phyloP scores from a whole-genome alignment of 2,329 filamentous ascomycete genomes.

The Trichophyton benhamiae region DNA sequence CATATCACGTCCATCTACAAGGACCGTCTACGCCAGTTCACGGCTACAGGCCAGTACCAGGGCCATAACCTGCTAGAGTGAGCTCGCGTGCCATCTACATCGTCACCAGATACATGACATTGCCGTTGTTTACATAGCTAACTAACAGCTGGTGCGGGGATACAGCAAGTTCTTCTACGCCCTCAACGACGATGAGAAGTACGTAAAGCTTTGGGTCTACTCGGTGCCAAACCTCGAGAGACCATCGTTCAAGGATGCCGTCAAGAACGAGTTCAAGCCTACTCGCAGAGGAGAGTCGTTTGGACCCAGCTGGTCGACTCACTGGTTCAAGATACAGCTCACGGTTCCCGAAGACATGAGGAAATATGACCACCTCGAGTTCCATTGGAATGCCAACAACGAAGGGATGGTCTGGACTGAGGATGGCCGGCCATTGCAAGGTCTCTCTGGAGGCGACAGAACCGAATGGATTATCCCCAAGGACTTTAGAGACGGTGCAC shows the following conservation, averaged over 20 bases:
- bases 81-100: constrained; percentile 20
- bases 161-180: constrained; percentile 60
- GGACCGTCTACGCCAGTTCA: constrained; percentile 71
- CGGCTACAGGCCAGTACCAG: constrained; percentile 64
- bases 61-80: constrained; percentile 61
- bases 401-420: constrained; percentile 92
- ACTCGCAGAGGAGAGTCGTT: constrained; percentile 68
- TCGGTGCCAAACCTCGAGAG: constrained; percentile 65
- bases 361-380: constrained; percentile 72
- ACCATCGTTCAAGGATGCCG: constrained; percentile 77
- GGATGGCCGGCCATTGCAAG: constrained; percentile 80
- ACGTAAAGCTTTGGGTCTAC: constrained; percentile 79
- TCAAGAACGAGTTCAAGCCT: constrained; percentile 59
- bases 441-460: constrained; percentile 80
- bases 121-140: neutral
- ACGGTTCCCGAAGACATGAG: constrained; percentile 61
- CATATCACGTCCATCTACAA: constrained; percentile 77
- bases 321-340: constrained; percentile 85
- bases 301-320: constrained; percentile 91
- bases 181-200: constrained; percentile 52
- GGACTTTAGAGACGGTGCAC: constrained; percentile 67
- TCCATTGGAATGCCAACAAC: constrained; percentile 91
- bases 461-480: constrained; percentile 84
- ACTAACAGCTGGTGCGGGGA: neutral
- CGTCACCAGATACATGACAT: neutral